These are phyloP conservation scores for Microdochium trichocladiopsis DNA, from an alignment of 2,329 filamentous ascomycete species.

Conservation along the genomic window DNA sequence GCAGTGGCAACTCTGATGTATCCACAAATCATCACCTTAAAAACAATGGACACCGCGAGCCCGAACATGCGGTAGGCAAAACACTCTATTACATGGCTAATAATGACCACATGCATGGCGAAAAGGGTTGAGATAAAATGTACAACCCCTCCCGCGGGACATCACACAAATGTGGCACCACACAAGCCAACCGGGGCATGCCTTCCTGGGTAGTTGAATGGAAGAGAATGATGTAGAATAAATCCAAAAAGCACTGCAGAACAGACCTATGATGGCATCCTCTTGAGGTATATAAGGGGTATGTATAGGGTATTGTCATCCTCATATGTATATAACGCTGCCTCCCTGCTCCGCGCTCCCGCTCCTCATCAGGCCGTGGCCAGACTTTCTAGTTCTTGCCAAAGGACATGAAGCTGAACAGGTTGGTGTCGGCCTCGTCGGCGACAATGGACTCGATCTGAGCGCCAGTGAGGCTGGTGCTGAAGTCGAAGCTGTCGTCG, in stretches of 20 bases:
- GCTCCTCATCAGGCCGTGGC: neutral
- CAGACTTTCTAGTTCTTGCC: neutral
- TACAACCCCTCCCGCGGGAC: too few species aligned
- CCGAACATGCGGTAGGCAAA: too few species aligned
- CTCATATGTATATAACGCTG: neutral
- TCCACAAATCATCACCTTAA: too few species aligned
- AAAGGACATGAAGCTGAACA: slow-evolving; percentile 21
- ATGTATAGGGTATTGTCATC: neutral
- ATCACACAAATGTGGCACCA: too few species aligned
- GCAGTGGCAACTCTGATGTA: too few species aligned
- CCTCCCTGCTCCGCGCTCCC: neutral
- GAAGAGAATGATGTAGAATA: neutral
- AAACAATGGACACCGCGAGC: too few species aligned
- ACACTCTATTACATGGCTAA: too few species aligned
- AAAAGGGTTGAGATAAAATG: too few species aligned
- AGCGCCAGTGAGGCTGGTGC: slow-evolving; percentile 26
- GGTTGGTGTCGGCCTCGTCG: slow-evolving; percentile 12
- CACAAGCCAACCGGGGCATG: too few species aligned
- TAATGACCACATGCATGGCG: too few species aligned
- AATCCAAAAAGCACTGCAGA: neutral
- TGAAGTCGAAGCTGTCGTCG: slow-evolving; percentile 31
- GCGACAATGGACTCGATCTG: slow-evolving; percentile 24
- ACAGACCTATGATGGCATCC: neutral
- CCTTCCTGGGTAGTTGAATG: neutral
- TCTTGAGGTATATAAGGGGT: neutral